Percentiles rank a stretch among this genome's conserved stretches.
Evolutionary conservation across 306 rosid genomes (phyloP).

Genomic region (Lathyrus aphaca): DNA sequence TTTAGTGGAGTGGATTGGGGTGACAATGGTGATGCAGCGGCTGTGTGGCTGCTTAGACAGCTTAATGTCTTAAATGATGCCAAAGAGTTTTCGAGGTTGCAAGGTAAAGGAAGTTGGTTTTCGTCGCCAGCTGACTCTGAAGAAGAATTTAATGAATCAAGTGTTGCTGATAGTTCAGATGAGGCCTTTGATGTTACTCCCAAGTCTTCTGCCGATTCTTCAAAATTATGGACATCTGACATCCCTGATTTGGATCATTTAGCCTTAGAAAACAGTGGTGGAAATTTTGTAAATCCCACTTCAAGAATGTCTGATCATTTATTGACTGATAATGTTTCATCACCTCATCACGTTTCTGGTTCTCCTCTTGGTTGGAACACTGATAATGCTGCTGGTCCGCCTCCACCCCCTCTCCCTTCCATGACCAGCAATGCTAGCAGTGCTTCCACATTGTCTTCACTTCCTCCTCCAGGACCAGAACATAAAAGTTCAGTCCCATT

Average conservation of each 20-base stretch:
- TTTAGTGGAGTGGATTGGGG: constrained; percentile 91
- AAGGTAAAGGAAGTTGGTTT: constrained; percentile 70
- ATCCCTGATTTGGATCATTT: constrained; percentile 49
- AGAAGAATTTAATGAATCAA: constrained; percentile 84
- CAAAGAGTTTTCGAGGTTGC: constrained; percentile 81
- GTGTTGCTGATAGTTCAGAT: constrained; percentile 94
- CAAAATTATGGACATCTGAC: constrained; percentile 50
- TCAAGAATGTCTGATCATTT: constrained; percentile 49
- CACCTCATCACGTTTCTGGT: constrained; percentile 38
- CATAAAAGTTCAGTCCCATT: constrained; percentile 6
- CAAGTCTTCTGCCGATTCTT: constrained; percentile 55
- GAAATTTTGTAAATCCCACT: constrained; percentile 42
- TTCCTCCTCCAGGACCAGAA: constrained; percentile 44
- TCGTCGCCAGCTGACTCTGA: constrained; percentile 92
- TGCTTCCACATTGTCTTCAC: constrained; percentile 7
- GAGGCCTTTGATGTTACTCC: constrained; percentile 76
- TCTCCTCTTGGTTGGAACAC: not conserved
- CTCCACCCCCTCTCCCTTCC: constrained; percentile 27
- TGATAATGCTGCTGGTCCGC: not conserved
- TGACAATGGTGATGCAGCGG: constrained; percentile 84
- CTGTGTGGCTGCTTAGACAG: constrained; percentile 92
- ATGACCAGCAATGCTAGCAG: constrained; percentile 4
- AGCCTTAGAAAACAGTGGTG: constrained; percentile 52
- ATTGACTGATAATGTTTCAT: constrained; percentile 31
- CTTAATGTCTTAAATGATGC: constrained; percentile 75